Evolutionary conservation across 2,329 filamentous ascomycete genomes (phyloP).

Genomic region (Ceratocystis ficicola): DNA sequence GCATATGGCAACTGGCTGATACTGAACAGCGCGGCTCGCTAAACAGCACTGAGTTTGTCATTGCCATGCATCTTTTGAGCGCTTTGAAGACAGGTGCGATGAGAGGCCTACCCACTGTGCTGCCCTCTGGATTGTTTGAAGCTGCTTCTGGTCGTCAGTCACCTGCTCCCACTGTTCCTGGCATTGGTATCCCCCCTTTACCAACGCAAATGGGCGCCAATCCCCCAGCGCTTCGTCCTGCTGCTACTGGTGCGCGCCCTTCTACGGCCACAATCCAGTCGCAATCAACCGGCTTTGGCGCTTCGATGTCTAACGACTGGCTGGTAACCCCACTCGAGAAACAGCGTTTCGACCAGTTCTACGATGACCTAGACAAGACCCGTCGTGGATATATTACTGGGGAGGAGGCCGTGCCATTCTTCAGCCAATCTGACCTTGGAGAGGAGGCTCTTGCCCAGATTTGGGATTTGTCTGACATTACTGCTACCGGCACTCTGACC

Average conservation of each 20-base stretch:
- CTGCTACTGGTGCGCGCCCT: constrained; percentile 38
- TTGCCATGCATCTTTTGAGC: constrained; percentile 93
- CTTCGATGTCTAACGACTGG: constrained; percentile 51
- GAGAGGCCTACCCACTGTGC: constrained; percentile 62
- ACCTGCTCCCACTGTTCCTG: constrained; percentile 35
- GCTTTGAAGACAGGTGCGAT: constrained; percentile 78
- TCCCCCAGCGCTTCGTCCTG: constrained; percentile 42
- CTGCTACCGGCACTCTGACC: constrained; percentile 72
- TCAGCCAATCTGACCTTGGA: constrained; percentile 79
- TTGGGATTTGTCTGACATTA: constrained; percentile 93
- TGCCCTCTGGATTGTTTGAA: constrained; percentile 81
- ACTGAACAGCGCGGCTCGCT: constrained; percentile 83
- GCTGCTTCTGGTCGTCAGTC: constrained; percentile 64
- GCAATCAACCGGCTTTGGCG: constrained; percentile 28
- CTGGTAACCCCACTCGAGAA: constrained; percentile 74
- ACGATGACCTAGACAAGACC: constrained; percentile 67
- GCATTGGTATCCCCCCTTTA: constrained; percentile 32
- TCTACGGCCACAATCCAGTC: constrained; percentile 33
- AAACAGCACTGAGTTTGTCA: constrained; percentile 83
- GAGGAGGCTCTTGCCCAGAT: constrained; percentile 87
- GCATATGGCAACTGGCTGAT: constrained; percentile 91
- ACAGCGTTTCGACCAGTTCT: constrained; percentile 74
- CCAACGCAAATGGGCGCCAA: constrained; percentile 72
- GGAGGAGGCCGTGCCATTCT: constrained; percentile 87
- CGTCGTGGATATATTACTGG: constrained; percentile 78